Evolutionary conservation across 495 filamentous ascomycete genomes (phyloP), one percentile per base, ranked within the genome.

Genomic region (Evansstolkia leycettana): DNA sequence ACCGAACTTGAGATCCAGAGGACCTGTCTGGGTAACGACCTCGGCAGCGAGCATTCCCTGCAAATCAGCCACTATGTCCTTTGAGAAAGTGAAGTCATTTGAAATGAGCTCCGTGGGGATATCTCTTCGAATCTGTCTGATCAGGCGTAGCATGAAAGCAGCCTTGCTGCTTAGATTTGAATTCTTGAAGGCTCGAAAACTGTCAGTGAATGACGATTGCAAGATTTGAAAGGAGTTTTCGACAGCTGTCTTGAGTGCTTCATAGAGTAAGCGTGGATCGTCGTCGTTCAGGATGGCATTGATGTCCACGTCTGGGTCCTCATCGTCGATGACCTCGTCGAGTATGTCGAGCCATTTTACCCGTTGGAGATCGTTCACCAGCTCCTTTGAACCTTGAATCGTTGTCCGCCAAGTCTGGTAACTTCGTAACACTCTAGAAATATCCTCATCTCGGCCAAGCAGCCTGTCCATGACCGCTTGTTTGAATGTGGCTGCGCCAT

Each of bases 281-380:
- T 88, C 73, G 20, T 74, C 69, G 48, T 75, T 81, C 19, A 93
- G 64, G 9, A 76, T 55, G 2, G 63, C 61, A 18, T 80, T 70
- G 24, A 78, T 60, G 15, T 72, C 68, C 10, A 57, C 45, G 39
- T 88, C 76, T 23, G 80, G 68, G 1, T 79, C 73, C 24, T 80
- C 73, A 28, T 87, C 78, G 27, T 88, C 84, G 25, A 33, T 80
- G n/a, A n/a, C 76, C 17, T 75, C 72, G 19, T 90, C 79, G 10
- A 84, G 57, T 20, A 85, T 73, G 38, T 88, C 81, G 15, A 81
- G 76, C 81, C 86, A 93, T 36, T 71, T 72, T 19, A 73, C 69
- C 8, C 72, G 68, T 38, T 66, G 74, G 28, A 95, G 62, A 14
- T 73, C 70, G 17, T 78, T 72, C 18, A 92, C 73, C 9, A 77